Base-by-base conservation (phyloP, 805 yeast species). In the Saccharomycopsis javanensis region DNA sequence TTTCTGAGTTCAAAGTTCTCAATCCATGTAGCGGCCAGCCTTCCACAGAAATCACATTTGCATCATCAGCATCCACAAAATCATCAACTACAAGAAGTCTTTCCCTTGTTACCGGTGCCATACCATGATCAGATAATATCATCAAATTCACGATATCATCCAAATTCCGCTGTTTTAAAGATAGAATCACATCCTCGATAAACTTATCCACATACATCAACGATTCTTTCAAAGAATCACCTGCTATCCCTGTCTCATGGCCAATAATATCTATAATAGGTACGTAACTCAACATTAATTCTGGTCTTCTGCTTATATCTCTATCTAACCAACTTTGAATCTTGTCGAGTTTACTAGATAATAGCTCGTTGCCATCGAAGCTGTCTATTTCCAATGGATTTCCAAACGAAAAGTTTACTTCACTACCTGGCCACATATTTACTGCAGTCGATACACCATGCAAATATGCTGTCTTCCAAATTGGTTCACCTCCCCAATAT, bases 391-490 rank as follows among this genome's bases (percentile, higher is more conserved):
- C 78, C 57, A 77, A 66, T 1, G 86, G 83, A 23, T 75, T 77
- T 56, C 79, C 74, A 57, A 66, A 57, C 35, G 70, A 71, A 65
- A 79, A 81, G 27, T 78, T 76, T 6, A 83, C 95, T 64, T 89
- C 96, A 58, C 90, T 82, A 1, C 97, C 97, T 0, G 97, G 97
- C 96, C 96, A 91, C 96, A 89, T 90, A 69, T 90, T 96, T n/a
- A 88, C 85, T 0, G 90, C 95, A 4, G 85, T 70, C 2, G 72
- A 71, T 1, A 85, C 77, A 5, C 82, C 84, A 59, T 86, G 86
- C 18, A 68, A 67, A 30, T 73, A 74, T 0, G 92, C 89, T 1
- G 95, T 87, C 33, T 77, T 71, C 97, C 97, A 91, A 20, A 91
- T 65, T 0, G 97, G 94, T 67, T 88, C 94, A 25, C 96, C 96